Evolutionary conservation across 2,329 filamentous ascomycete species (phyloP), one percentile per base, ranked within the genome.

Genomic region (Trichoderma sp.): DNA sequence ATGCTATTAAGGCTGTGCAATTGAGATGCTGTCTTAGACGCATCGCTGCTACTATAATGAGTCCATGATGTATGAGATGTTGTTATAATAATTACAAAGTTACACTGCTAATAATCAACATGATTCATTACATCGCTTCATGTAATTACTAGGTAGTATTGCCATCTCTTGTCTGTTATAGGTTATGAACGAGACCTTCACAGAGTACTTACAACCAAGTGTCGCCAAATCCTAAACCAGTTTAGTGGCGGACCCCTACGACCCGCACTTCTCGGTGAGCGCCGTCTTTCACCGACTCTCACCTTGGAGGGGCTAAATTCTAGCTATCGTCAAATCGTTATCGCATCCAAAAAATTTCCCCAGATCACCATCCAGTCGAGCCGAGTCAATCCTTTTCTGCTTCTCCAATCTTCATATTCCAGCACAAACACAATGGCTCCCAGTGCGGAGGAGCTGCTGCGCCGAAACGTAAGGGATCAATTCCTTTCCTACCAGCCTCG

Each of bases 391-490:
- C 30, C 24, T 21, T 43, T 21, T 26, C 34, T 63, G 70, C 68
- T 69, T 72, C 32, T 43, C 58, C 39, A 43, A 53, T 62, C 65
- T 47, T 53, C 43, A 62, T 36, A 66, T 39, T 28, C 12, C 39
- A 7, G 6, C 43, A 12, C 43, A 68, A 4, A 63, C 43, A 63
- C 24, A 15, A 83, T 82, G 71, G 71, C 78, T 77, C 84, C 85
- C 66, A 86, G 82, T 73, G 81, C 84, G 75, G 88, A 88, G 74
- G 89, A 91, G 81, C 81, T 89, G 70, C 86, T 89, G 76, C 83
- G 84, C 77, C 88, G 92, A 74, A 91, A 88, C 81, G 90, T 90
- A 81, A 74, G 82, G 34, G 2, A 18, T 3, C 26, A 12, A 32
- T 32, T 24, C 30, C 28, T 32, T 24, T 58, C 18, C 15, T 12